phyloP scores from a whole-genome alignment of 306 rosid genomes.

The Notholithocarpus densiflorus region DNA sequence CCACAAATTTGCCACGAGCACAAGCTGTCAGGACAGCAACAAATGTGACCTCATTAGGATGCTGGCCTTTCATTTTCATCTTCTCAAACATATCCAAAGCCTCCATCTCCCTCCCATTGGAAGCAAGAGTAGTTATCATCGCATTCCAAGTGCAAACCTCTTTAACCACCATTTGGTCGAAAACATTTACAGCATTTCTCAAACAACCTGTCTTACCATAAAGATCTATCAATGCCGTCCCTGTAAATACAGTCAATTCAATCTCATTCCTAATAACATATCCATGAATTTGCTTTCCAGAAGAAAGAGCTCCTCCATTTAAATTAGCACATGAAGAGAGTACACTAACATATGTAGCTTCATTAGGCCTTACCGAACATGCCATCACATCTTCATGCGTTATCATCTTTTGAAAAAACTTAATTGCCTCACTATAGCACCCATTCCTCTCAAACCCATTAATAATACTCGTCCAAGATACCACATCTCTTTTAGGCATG shows the following conservation, averaged over 20 bases:
- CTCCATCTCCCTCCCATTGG: constrained; percentile 62
- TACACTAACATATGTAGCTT: constrained; percentile 69
- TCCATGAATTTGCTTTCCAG: constrained; percentile 67
- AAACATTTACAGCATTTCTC: constrained; percentile 37
- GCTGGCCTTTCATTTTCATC: constrained; percentile 44
- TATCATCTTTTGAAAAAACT: constrained; percentile 56
- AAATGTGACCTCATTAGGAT: constrained; percentile 59
- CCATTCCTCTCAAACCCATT: constrained; percentile 57
- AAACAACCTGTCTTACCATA: constrained; percentile 75
- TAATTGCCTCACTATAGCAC: constrained; percentile 39
- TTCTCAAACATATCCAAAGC: constrained; percentile 56
- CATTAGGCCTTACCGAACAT: constrained; percentile 58
- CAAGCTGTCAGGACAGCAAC: constrained; percentile 72
- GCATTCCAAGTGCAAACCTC: constrained; percentile 80
- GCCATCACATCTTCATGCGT: constrained; percentile 32
- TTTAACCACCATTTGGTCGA: constrained; percentile 33
- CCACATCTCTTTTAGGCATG: constrained; percentile 55
- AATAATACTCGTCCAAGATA: constrained; percentile 68
- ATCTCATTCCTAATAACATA: constrained; percentile 36
- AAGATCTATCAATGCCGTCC: constrained; percentile 58
- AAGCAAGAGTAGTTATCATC: constrained; percentile 68
- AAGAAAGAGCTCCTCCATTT: constrained; percentile 42
- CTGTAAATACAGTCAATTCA: constrained; percentile 45
- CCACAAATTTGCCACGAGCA: constrained; percentile 55
- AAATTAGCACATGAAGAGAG: constrained; percentile 60